Percentiles rank a stretch among this genome's conserved stretches.
phyloP scores from a whole-genome alignment of 1,284 basidiomycete species.

The Cystodermella granulosa region DNA sequence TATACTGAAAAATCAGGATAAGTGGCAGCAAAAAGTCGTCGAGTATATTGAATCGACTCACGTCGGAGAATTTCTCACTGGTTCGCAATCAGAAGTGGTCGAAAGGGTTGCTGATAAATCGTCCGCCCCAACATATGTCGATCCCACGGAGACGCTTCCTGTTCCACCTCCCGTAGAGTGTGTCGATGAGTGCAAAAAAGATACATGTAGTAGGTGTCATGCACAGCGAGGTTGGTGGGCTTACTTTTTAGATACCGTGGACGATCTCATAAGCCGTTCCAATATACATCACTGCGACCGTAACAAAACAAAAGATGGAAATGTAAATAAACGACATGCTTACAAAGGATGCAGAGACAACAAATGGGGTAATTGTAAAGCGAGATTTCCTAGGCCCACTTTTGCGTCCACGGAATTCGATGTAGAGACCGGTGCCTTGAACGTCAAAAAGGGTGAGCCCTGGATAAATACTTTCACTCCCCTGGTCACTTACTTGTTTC shows the following conservation, averaged over 20 bases:
- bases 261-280: constrained; percentile 14
- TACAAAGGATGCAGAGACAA: no score
- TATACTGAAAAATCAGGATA: constrained; percentile 17
- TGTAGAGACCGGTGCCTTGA: constrained; percentile 26
- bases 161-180: constrained; percentile 7
- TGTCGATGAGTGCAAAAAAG: neutral
- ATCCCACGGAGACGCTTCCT: constrained; percentile 7
- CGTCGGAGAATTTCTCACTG: constrained; percentile 13
- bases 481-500: constrained; percentile 29
- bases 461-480: constrained; percentile 33
- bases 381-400: constrained; percentile 23
- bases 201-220: constrained; percentile 4
- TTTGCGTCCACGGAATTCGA: no score
- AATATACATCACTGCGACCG: constrained; percentile 16
- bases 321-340: no score
- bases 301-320: neutral
- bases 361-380: constrained; percentile 24
- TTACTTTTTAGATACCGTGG: constrained; percentile 7
- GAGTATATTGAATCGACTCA: constrained; percentile 18
- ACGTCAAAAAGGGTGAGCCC: constrained; percentile 32
- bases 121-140: constrained; percentile 7
- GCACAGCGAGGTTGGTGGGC: neutral
- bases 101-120: no score
- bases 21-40: constrained; percentile 20
- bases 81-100: constrained; percentile 13